Evolutionary conservation across 768 basidiomycete genomes (phyloP).

Genomic region (Boletus coccyginus): DNA sequence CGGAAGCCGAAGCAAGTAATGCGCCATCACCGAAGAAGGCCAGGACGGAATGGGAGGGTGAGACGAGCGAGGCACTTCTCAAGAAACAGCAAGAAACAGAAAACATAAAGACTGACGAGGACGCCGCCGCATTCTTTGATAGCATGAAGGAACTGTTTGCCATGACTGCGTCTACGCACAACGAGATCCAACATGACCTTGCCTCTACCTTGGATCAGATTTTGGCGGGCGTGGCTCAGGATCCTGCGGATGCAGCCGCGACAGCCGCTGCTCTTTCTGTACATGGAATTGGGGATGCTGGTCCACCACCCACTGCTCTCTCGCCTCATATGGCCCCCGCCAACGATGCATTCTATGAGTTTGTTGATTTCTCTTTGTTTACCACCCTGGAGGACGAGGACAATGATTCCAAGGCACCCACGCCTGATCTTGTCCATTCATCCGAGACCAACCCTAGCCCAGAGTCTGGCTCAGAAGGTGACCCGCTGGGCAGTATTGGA

Average conservation of each 20-base stretch:
- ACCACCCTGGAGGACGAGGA: constrained; percentile 55
- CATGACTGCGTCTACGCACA: constrained; percentile 39
- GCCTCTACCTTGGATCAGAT: constrained; percentile 62
- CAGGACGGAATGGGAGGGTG: constrained; percentile 71
- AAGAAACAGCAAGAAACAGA: constrained; percentile 40
- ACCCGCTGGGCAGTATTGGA: constrained; percentile 44
- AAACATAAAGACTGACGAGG: constrained; percentile 62
- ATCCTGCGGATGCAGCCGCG: constrained; percentile 34
- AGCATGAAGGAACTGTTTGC: constrained; percentile 63
- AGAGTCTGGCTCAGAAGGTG: constrained; percentile 66
- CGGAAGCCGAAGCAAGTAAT: constrained; percentile 34
- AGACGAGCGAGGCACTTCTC: constrained; percentile 48
- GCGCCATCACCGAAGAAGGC: constrained; percentile 70
- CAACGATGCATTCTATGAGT: constrained; percentile 43
- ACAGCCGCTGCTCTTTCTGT: constrained; percentile 27
- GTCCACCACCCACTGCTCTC: constrained; percentile 31
- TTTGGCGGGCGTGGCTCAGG: constrained; percentile 53
- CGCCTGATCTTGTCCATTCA: constrained; percentile 68
- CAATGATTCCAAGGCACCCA: constrained; percentile 62
- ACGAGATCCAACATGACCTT: constrained; percentile 44
- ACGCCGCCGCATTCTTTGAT: constrained; percentile 59
- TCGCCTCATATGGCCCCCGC: constrained; percentile 36
- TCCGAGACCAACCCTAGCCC: constrained; percentile 78
- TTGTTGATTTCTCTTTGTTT: constrained; percentile 69
- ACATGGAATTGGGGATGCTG: constrained; percentile 27